phyloP scores from a whole-genome alignment of 805 yeast genomes.

The Debaryomyces maramus region DNA sequence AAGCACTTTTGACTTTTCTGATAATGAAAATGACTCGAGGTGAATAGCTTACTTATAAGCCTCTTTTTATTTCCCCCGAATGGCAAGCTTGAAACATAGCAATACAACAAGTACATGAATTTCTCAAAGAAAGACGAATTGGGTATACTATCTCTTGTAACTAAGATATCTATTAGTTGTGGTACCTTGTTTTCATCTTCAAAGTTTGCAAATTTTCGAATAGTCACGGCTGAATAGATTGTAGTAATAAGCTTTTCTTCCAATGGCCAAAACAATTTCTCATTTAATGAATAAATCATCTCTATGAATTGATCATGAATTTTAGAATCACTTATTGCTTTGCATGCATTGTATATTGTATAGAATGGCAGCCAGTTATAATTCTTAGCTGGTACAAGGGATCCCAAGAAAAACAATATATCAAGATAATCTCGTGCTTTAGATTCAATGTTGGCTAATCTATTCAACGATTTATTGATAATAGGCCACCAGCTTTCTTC shows the following conservation, averaged over 20 bases:
- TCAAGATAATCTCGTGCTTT: constrained; percentile 10
- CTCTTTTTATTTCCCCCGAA: constrained; percentile 21
- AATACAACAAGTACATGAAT: constrained; percentile 37
- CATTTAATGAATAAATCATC: constrained; percentile 23
- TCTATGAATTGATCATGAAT: constrained; percentile 29
- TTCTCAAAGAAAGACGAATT: constrained; percentile 32
- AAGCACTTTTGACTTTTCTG: constrained; percentile 24
- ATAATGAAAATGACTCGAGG: constrained; percentile 38
- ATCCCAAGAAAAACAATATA: constrained; percentile 15
- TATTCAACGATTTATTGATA: constrained; percentile 18
- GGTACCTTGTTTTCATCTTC: constrained; percentile 31
- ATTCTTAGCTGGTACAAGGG: constrained; percentile 12
- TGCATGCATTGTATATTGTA: constrained; percentile 17
- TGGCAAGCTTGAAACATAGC: constrained; percentile 28
- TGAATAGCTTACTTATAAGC: constrained; percentile 35
- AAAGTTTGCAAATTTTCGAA: constrained; percentile 36
- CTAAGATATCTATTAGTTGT: constrained; percentile 20
- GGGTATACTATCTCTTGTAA: constrained; percentile 29
- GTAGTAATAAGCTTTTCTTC: constrained; percentile 34
- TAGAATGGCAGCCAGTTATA: constrained; percentile 28
- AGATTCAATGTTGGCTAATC: background rate
- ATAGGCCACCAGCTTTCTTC: constrained; percentile 27
- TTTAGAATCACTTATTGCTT: constrained; percentile 14
- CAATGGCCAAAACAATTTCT: constrained; percentile 29
- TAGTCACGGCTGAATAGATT: constrained; percentile 30